A percentile compares a stretch with the other conserved stretches of the same genome.
phyloP scores from a whole-genome alignment of 345 rosid genomes.

The Arabis alpina region DNA sequence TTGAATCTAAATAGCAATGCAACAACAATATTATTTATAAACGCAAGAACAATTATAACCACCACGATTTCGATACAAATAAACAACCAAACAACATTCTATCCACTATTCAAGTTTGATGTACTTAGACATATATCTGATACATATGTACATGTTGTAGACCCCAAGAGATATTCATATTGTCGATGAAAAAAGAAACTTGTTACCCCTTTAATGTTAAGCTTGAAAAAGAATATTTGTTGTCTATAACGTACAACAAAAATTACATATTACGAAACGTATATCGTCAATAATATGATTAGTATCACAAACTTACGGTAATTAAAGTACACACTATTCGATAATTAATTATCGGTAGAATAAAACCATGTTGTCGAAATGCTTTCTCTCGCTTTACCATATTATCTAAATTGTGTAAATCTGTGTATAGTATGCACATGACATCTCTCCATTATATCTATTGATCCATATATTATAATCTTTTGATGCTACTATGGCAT shows the following conservation, averaged over 20 bases:
- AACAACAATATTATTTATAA: too few relatives aligned
- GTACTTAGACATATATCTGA: too few relatives aligned
- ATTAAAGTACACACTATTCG: constrained; percentile 40
- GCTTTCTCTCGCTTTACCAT: constrained; percentile 32
- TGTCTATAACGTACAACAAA: constrained; percentile 20
- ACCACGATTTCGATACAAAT: too few relatives aligned
- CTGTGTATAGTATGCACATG: constrained; percentile 30
- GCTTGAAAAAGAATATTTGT: constrained; percentile 26
- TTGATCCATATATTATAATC: constrained; percentile 27
- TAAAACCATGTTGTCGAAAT: constrained; percentile 43
- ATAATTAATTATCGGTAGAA: constrained; percentile 34
- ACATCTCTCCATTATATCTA: constrained; percentile 20
- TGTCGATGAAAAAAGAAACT: neutral
- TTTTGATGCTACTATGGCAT: constrained; percentile 37
- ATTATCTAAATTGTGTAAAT: constrained; percentile 19
- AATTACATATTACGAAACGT: constrained; percentile 17
- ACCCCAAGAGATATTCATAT: neutral
- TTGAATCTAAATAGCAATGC: too few relatives aligned
- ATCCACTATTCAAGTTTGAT: too few relatives aligned
- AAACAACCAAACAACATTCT: too few relatives aligned
- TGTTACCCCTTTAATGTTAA: constrained; percentile 22
- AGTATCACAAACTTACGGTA: constrained; percentile 24
- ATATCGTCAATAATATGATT: constrained; percentile 19
- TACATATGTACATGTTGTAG: neutral
- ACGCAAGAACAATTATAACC: too few relatives aligned